Evolutionary conservation across 2,329 filamentous ascomycete genomes (phyloP).

Genomic region (Sporothrix curviconia): DNA sequence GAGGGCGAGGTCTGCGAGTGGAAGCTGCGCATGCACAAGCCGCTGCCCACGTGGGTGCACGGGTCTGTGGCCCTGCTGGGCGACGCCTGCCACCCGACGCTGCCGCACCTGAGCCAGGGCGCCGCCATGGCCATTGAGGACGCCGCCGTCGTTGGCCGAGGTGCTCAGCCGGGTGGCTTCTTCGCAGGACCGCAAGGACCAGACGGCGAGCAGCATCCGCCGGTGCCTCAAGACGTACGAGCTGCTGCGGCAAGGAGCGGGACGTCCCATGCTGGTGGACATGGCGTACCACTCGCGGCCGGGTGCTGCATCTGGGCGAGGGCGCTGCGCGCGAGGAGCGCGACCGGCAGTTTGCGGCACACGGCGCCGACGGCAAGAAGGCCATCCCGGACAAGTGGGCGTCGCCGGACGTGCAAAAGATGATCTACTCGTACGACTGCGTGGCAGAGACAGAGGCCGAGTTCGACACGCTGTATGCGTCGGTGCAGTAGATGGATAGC

Average conservation of each 20-base stretch:
- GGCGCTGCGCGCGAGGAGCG: constrained; percentile 53
- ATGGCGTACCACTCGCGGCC: constrained; percentile 45
- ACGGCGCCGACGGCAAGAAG: constrained; percentile 38
- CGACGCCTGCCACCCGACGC: constrained; percentile 61
- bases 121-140: constrained; percentile 65
- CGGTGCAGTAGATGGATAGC: constrained; percentile 18
- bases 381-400: constrained; percentile 62
- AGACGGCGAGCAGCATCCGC: constrained; percentile 32
- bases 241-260: constrained; percentile 49
- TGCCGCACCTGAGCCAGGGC: constrained; percentile 61
- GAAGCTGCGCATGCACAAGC: constrained; percentile 53
- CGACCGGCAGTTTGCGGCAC: constrained; percentile 48
- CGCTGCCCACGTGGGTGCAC: constrained; percentile 51
- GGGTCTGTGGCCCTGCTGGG: constrained; percentile 53
- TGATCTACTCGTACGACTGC: constrained; percentile 60
- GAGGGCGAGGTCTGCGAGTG: constrained; percentile 60
- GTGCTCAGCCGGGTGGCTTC: constrained; percentile 40
- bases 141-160: constrained; percentile 52
- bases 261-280: constrained; percentile 45
- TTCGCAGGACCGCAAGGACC: constrained; percentile 13
- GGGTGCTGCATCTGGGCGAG: constrained; percentile 52
- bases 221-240: constrained; percentile 50
- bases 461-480: constrained; percentile 43
- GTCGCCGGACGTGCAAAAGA: constrained; percentile 60
- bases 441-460: constrained; percentile 45